A percentile compares a stretch with the other conserved stretches of the same genome.
These are phyloP conservation scores for Penicillium mononematosum DNA, from an alignment of 495 filamentous ascomycete genomes.

Conservation along the genomic window DNA sequence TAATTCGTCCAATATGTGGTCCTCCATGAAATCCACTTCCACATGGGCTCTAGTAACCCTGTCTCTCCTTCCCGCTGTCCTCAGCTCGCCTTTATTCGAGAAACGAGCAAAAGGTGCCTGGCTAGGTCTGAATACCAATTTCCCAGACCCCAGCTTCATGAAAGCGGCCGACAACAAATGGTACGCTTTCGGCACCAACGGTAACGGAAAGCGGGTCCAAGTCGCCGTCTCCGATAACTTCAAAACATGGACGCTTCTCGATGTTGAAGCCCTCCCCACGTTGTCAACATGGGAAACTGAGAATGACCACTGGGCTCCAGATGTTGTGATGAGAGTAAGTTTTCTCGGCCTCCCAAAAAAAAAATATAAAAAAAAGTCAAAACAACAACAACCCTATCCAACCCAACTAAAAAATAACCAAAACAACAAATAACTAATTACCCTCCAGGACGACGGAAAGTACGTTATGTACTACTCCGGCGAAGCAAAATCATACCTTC, in stretches of 20 bases:
- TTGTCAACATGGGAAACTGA: conserved; percentile 36
- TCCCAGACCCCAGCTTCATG: conserved; percentile 42
- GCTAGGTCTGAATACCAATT: conserved; percentile 34
- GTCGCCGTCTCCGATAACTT: conserved; percentile 39
- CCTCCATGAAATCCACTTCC: conserved; percentile 4
- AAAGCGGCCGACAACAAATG: conserved; percentile 31
- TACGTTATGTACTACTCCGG: conserved; percentile 63
- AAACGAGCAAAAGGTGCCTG: conserved; percentile 27
- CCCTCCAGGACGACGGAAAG: conserved; percentile 38
- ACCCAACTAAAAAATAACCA: too few species aligned
- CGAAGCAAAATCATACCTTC: conserved; percentile 32
- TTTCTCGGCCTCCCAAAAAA: background rate
- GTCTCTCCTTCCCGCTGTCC: conserved; percentile 12
- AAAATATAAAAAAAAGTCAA: background rate
- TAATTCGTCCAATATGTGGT: conserved; percentile 11
- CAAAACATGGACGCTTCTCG: conserved; percentile 34
- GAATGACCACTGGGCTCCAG: conserved; percentile 39
- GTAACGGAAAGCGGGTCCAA: conserved; percentile 34
- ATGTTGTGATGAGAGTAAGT: conserved; percentile 28
- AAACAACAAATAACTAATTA: conserved; percentile 3
- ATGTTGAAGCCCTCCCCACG: conserved; percentile 40
- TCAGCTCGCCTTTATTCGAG: conserved; percentile 17
- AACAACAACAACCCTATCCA: background rate
- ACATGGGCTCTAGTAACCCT: conserved; percentile 16
- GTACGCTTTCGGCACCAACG: conserved; percentile 46